Conservation (phyloP, 176 grass and related monocot species). For the Hordeum vulgare region DNA sequence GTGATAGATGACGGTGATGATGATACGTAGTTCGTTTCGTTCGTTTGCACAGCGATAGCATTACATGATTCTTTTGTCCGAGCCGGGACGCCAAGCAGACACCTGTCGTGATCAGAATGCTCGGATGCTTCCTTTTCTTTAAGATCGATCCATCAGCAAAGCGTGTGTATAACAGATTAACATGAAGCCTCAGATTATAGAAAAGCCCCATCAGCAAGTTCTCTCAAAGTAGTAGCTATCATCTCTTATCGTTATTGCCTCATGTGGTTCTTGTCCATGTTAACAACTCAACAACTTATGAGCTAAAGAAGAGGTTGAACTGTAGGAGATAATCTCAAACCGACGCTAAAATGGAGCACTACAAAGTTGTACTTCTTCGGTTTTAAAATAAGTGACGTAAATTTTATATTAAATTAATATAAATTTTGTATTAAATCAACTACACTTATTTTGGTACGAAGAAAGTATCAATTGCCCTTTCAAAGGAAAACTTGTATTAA, state of each 20-base stretch:
- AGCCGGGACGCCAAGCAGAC: neutral
- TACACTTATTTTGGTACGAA: too few relatives aligned
- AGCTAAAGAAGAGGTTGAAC: neutral
- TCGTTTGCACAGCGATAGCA: neutral
- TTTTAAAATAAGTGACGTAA: too few relatives aligned
- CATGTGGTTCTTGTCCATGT: neutral
- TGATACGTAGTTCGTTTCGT: neutral
- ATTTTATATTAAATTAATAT: too few relatives aligned
- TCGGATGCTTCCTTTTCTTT: neutral
- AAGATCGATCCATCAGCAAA: neutral
- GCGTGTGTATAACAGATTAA: neutral
- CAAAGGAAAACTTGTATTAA: neutral
- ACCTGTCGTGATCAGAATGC: neutral
- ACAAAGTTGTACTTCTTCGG: too few relatives aligned
- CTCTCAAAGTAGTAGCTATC: neutral
- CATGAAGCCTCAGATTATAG: neutral
- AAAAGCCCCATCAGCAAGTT: neutral
- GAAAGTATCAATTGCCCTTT: too few relatives aligned
- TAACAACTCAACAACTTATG: neutral
- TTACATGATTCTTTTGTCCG: constrained; percentile 30
- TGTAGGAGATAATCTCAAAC: neutral
- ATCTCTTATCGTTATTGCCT: neutral
- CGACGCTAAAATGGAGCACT: neutral
- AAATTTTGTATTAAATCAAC: too few relatives aligned
- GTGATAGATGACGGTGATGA: neutral